Conservation (phyloP, 2,329 filamentous ascomycete genomes). For the Bisporella sp. region DNA sequence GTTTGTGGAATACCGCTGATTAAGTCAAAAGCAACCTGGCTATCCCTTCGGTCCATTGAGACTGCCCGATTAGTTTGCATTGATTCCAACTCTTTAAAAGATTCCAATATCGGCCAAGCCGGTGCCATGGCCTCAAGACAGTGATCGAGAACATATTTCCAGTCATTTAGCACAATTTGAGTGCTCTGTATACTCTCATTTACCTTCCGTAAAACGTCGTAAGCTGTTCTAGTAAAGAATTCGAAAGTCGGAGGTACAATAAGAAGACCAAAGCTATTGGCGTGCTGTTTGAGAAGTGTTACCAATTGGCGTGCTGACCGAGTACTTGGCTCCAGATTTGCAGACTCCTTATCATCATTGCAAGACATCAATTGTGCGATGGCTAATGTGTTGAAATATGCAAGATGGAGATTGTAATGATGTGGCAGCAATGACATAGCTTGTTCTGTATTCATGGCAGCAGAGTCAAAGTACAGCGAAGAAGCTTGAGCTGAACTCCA, state of each 20-base stretch:
- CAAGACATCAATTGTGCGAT: constrained; percentile 19
- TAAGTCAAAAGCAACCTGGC: constrained; percentile 23
- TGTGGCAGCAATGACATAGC: constrained; percentile 22
- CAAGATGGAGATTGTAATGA: constrained; percentile 24
- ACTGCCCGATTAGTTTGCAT: constrained; percentile 5
- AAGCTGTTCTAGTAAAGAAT: constrained; percentile 30
- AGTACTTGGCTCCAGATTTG: constrained; percentile 24
- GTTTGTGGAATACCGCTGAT: constrained; percentile 18
- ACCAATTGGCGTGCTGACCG: constrained; percentile 30
- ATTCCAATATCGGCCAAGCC: constrained; percentile 23
- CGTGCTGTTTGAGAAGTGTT: constrained; percentile 29
- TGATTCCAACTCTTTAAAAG: constrained; percentile 13
- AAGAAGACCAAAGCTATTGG: constrained; percentile 34
- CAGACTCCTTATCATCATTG: constrained; percentile 10
- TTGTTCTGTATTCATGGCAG: constrained; percentile 12
- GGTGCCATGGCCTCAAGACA: constrained; percentile 22
- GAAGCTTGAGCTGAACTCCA: constrained; percentile 21
- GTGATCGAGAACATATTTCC: constrained; percentile 22
- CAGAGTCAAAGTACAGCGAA: constrained; percentile 17
- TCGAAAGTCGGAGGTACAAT: constrained; percentile 35
- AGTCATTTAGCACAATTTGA: constrained; percentile 22
- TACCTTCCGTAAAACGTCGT: constrained; percentile 23
- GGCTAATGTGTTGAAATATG: constrained; percentile 23
- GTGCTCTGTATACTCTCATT: constrained; percentile 23
- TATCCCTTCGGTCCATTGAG: constrained; percentile 14